These are phyloP conservation scores for Hypoxylon fuscum DNA, from an alignment of 495 filamentous ascomycete genomes.

Conservation along the genomic window DNA sequence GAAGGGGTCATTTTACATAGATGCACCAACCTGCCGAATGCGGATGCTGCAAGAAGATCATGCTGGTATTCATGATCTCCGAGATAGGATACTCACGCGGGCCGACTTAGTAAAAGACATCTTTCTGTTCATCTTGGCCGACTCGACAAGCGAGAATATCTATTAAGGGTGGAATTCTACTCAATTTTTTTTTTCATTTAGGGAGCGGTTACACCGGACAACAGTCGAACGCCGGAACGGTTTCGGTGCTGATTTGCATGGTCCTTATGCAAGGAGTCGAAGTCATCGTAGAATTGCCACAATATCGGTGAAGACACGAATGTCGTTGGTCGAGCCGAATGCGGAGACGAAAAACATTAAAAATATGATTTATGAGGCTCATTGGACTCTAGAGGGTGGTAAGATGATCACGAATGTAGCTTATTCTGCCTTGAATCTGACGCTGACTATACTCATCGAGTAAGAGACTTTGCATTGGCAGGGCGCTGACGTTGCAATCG, in stretches of 20 bases:
- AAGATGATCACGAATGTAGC: slow-evolving; percentile 20
- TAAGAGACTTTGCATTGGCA: slow-evolving; percentile 3
- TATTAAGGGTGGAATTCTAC: neutral
- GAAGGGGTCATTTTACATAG: slow-evolving; percentile 14
- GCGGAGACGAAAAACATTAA: slow-evolving; percentile 14
- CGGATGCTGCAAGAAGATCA: slow-evolving; percentile 59
- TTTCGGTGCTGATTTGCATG: slow-evolving; percentile 38
- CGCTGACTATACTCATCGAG: slow-evolving; percentile 4
- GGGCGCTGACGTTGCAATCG: slow-evolving; percentile 20
- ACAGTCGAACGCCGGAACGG: slow-evolving; percentile 27
- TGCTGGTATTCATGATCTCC: slow-evolving; percentile 71
- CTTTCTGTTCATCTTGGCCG: neutral
- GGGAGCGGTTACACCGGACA: slow-evolving; percentile 16
- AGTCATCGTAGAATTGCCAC: slow-evolving; percentile 32
- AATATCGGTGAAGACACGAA: slow-evolving; percentile 32
- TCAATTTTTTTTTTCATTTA: slow-evolving; percentile 4
- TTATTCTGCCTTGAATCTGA: neutral
- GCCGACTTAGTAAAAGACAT: slow-evolving; percentile 6
- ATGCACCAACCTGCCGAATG: slow-evolving; percentile 28
- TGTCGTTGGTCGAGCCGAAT: slow-evolving; percentile 17
- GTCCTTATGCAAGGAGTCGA: slow-evolving; percentile 36
- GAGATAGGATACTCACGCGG: slow-evolving; percentile 63
- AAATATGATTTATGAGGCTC: slow-evolving; percentile 20
- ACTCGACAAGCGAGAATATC: neutral
- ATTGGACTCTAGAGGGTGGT: slow-evolving; percentile 13